These are phyloP conservation scores for Prunus fruticosa DNA, from an alignment of 306 rosid genomes.

Conservation along the genomic window DNA sequence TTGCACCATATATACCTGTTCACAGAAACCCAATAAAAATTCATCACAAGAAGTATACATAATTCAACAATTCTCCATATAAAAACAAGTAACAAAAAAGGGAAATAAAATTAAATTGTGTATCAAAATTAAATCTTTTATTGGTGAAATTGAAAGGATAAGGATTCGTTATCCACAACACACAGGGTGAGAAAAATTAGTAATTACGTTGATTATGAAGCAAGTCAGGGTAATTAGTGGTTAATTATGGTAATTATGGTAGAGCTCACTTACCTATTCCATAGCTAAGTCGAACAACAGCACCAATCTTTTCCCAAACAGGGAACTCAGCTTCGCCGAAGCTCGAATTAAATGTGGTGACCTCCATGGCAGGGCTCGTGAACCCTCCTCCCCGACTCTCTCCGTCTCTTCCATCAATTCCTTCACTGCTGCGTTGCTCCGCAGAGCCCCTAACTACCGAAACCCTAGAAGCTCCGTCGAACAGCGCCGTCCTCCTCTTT, in stretches of 20 bases:
- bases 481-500: constrained; percentile 25
- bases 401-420: constrained; percentile 40
- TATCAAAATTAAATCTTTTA: background rate
- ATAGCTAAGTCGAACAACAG: constrained; percentile 85
- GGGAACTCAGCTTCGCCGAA: constrained; percentile 77
- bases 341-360: constrained; percentile 55
- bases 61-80: background rate
- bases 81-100: background rate
- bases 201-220: background rate
- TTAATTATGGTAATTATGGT: background rate
- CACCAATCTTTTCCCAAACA: constrained; percentile 91
- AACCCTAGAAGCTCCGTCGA: constrained; percentile 23
- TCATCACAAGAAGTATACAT: background rate
- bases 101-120: background rate
- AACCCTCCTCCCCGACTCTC: constrained; percentile 45
- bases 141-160: background rate
- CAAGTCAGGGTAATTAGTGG: background rate
- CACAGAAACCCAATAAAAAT: background rate
- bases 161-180: background rate
- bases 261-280: constrained; percentile 65
- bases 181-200: background rate
- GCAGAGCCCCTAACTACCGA: constrained; percentile 56
- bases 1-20: constrained; percentile 89
- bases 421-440: constrained; percentile 60
- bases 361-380: constrained; percentile 75